These are phyloP conservation scores for Chernovozyma aurita DNA, from an alignment of 1,139 yeast species.

Conservation along the genomic window DNA sequence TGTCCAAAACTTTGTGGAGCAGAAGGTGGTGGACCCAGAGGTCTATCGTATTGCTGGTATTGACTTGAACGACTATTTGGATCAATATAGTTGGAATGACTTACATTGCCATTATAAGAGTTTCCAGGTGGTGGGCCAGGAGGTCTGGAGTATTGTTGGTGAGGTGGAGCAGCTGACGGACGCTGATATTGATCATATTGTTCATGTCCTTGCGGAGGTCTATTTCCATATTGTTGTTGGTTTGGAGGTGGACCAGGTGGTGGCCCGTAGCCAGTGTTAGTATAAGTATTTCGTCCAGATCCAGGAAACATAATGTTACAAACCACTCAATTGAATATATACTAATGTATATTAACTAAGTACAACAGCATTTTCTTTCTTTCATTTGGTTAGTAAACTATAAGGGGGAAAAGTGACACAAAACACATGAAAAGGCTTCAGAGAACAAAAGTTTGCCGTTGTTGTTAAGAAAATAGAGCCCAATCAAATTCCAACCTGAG, in stretches of 20 bases:
- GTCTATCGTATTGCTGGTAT: slow-evolving; percentile 7
- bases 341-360: no score
- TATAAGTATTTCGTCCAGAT: slow-evolving; percentile 21
- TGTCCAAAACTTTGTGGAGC: slow-evolving; percentile 31
- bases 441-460: no score
- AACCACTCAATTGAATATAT: background rate
- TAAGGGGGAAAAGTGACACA: no score
- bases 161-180: slow-evolving; percentile 11
- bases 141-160: slow-evolving; percentile 10
- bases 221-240: slow-evolving; percentile 5
- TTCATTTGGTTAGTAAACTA: no score
- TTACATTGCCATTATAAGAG: slow-evolving; percentile 4
- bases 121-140: slow-evolving; percentile 10
- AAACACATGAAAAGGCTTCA: no score
- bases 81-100: slow-evolving; percentile 5
- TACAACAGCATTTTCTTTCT: no score
- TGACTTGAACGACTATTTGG: slow-evolving; percentile 3
- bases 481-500: no score
- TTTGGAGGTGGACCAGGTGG: background rate
- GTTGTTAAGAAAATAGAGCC: no score
- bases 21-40: slow-evolving; percentile 23
- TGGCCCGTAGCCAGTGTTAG: no score
- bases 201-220: slow-evolving; percentile 17
- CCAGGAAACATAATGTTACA: slow-evolving; percentile 16
- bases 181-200: slow-evolving; percentile 1